Evolutionary conservation across 2,329 filamentous ascomycete species (phyloP), one percentile per base, ranked within the genome.

Genomic region (Periglandula ipomoeae): DNA sequence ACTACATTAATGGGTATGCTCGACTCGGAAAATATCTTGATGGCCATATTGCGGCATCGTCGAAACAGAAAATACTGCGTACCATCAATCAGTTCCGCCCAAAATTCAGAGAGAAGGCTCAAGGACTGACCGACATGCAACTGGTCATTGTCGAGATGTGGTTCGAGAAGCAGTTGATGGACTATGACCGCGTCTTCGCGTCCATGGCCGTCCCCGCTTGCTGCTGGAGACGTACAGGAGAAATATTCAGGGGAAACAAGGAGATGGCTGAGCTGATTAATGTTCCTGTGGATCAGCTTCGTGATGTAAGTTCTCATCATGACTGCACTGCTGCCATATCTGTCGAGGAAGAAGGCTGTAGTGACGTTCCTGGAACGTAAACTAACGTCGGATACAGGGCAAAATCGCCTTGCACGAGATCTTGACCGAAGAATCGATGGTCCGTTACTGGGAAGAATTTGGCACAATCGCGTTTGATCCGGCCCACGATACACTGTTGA

Each of bases 391-490:
- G 3, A 5, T 10, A 4, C 51, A 95, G 90, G 93, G 93, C 52
- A 94, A 94, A 60, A 84, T 97, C 55, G 88, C 93, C 11, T 78
- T 98, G 43, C 93, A 98, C 64, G 90, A 98, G 65, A 94, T 98
- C 54, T 81, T 98, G 40, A 89, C 89, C 2, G 93, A 98, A 70
- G 89, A 95, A 53, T 94, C 90, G 37, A 80, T 95, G 52, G 93
- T 97, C 48, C 87, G 88, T 59, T 98, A 98, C 61, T 98, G 93
- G 93, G 93, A 98, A 68, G 95, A 98, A 61, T 98, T 98, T 61
- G 90, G 91, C 45, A 91, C 89, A 5, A 97, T 98, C 59, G 94
- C 93, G 9, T 98, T 98, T 66, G 93, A 98, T 62, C 82, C 85
- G 50, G 84, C 81, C 9, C 93, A 97, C 63, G 95, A 98, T 65